Evolutionary conservation across 768 basidiomycete species (phyloP).

Genomic region (Kwoniella pini): DNA sequence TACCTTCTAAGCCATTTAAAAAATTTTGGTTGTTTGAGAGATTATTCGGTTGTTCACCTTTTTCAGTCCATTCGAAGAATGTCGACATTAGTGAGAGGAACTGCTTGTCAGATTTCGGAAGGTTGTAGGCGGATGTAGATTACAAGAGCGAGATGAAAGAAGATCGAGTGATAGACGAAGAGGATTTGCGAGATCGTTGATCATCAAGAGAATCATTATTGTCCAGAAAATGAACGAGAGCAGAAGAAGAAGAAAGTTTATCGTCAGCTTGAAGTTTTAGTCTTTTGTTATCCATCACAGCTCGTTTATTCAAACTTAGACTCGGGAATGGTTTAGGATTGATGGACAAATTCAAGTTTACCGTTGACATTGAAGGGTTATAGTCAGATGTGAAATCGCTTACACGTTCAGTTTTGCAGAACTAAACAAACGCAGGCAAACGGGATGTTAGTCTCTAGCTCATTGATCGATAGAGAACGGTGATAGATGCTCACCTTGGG

Average conservation of each 20-base stretch:
- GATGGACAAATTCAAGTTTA: not conserved
- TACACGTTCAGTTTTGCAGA: conserved; percentile 53
- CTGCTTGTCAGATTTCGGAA: conserved; percentile 27
- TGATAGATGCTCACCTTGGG: conserved; percentile 64
- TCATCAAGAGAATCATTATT: not conserved
- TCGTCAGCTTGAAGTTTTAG: conserved; percentile 18
- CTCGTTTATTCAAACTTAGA: too few relatives aligned
- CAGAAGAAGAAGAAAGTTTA: not conserved
- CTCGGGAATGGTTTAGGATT: not conserved
- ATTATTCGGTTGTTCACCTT: conserved; percentile 13
- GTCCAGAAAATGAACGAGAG: not conserved
- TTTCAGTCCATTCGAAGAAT: conserved; percentile 42
- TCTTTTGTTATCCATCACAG: not conserved
- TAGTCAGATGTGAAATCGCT: conserved; percentile 15
- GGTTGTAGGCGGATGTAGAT: not conserved
- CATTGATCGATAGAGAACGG: not conserved
- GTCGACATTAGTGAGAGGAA: conserved; percentile 49
- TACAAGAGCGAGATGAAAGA: not conserved
- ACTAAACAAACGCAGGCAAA: too few relatives aligned
- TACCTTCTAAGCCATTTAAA: conserved; percentile 18
- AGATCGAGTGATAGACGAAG: not conserved
- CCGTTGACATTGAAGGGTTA: not conserved
- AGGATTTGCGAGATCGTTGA: too few relatives aligned
- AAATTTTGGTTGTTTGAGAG: not conserved
- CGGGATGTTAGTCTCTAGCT: not conserved